These are phyloP conservation scores for Acmispon strigosus DNA, from an alignment of 306 rosid genomes.

Conservation along the genomic window DNA sequence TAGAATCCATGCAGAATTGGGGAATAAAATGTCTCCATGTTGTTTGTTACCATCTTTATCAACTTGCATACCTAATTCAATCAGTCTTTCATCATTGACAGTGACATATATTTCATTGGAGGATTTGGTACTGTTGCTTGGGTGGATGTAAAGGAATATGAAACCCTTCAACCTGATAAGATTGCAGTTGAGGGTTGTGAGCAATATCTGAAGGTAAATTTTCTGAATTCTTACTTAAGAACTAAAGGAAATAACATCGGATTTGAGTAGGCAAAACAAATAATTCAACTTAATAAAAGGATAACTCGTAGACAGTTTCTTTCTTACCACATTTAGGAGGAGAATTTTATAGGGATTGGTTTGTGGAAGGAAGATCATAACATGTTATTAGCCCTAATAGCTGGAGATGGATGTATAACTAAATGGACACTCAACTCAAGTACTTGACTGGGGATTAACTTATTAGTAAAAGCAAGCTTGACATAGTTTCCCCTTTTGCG, in stretches of 20 bases:
- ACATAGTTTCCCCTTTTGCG: too few relatives aligned
- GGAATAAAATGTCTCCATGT: too few relatives aligned
- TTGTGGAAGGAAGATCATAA: conserved; percentile 11
- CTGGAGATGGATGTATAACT: neutral
- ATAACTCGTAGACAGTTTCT: neutral
- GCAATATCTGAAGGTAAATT: conserved; percentile 77
- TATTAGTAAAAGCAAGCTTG: too few relatives aligned
- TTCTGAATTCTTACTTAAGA: neutral
- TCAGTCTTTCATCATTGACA: too few relatives aligned
- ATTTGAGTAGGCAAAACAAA: neutral
- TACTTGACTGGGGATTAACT: neutral
- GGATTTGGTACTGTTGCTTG: too few relatives aligned
- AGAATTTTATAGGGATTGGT: neutral
- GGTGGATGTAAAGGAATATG: too few relatives aligned
- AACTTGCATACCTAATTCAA: too few relatives aligned
- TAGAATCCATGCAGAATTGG: too few relatives aligned
- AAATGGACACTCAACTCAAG: neutral
- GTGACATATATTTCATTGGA: too few relatives aligned
- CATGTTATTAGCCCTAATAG: neutral
- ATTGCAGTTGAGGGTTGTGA: conserved; percentile 96
- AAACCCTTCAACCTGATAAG: conserved; percentile 91
- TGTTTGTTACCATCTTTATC: too few relatives aligned
- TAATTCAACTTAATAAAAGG: neutral
- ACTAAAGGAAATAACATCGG: neutral
- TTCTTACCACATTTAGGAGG: neutral